Evolutionary conservation across 2,329 filamentous ascomycete species (phyloP).

Genomic region (Diaporthe citri): DNA sequence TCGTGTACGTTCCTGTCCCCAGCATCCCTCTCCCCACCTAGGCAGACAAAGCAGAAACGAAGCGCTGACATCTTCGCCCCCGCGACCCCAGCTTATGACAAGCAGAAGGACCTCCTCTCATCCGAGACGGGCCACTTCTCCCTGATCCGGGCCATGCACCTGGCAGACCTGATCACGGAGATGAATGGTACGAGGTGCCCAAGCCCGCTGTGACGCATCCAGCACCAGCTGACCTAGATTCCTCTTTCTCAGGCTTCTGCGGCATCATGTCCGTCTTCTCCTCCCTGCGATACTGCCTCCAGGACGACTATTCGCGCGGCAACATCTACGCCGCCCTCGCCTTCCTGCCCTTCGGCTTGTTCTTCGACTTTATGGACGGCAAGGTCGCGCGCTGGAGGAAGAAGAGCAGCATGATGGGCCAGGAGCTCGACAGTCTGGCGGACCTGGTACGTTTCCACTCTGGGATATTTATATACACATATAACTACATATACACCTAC

Average conservation of each 20-base stretch:
- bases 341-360: constrained; percentile 92
- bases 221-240: constrained; percentile 28
- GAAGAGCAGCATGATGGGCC: constrained; percentile 98
- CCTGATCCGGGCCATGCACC: constrained; percentile 76
- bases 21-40: constrained; percentile 27
- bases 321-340: constrained; percentile 86
- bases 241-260: constrained; percentile 73
- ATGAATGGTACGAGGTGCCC: constrained; percentile 71
- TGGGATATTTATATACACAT: not conserved
- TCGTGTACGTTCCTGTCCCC: constrained; percentile 28
- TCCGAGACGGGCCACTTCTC: constrained; percentile 81
- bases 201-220: not conserved
- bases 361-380: constrained; percentile 98
- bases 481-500: not conserved
- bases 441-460: constrained; percentile 77
- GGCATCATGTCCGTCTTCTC: constrained; percentile 96
- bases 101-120: constrained; percentile 80
- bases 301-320: constrained; percentile 70
- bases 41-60: constrained; percentile 16
- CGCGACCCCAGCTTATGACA: constrained; percentile 70
- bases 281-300: constrained; percentile 90
- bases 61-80: not conserved
- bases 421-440: constrained; percentile 95
- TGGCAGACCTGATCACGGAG: constrained; percentile 87
- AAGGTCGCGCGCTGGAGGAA: constrained; percentile 96